Base-by-base conservation (phyloP, 768 basidiomycete species). In the Solioccasus polychromus region DNA sequence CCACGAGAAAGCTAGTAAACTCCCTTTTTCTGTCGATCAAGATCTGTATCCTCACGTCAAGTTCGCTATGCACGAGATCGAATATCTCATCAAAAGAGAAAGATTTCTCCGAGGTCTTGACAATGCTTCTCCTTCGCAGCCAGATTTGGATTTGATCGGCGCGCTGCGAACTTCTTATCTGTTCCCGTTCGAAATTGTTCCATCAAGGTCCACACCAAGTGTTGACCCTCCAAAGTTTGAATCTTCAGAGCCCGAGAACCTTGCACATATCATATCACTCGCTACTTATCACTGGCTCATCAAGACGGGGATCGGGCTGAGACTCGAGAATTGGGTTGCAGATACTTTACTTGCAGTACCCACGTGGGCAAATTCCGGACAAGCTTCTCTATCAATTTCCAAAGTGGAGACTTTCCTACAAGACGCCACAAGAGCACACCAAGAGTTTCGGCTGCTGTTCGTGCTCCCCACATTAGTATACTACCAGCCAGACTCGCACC, bases 1-100 rank as follows among this genome's bases (percentile, higher is more conserved):
- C 8, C 65, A 71, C 23, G 23, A 50, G 9, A 42, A 45, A 10
- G 26, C 44, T 8, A n/a, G n/a, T n/a, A 51, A 75, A 24, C 60
- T 60, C 9, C 67, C 73, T n/a, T n/a, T n/a, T 3, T 14, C 11
- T 9, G 48, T 71, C 8, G 28, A 42, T 42, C 69, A 26, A 6
- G 26, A 72, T 10, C 41, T 35, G 8, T 43, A 8, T 26, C n/a
- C 10, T 7, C 17, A 18, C 6, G 7, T 26, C 26, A 26, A 26
- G 11, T 26, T 26, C 11, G 26, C 26, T 11, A 26, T 26, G 26
- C 26, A 26, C 6, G 26, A 26, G 26, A 26, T 26, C 26, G 26
- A 26, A 11, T 26, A 26, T 26, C 26, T 6, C 26, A 26, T 26
- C 11, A 6, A 26, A 26, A 6, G 26, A 11, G 26, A 26, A 6